Conservation (phyloP, 345 rosid species). For the Eutrema japonicum region DNA sequence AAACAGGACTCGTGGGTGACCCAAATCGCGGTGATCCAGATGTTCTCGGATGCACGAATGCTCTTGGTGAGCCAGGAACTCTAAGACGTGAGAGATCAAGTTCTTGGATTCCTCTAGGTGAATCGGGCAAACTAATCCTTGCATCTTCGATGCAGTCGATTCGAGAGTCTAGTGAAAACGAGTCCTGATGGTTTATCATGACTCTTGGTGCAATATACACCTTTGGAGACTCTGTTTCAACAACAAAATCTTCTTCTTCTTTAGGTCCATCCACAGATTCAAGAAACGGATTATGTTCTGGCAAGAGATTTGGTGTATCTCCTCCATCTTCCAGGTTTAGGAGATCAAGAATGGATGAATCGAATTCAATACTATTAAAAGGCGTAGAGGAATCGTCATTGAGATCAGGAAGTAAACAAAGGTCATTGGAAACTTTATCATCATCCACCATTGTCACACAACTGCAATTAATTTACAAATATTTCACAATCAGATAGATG, state of each 20-base stretch:
- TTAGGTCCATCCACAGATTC: background rate
- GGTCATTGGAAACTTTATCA: constrained; percentile 36
- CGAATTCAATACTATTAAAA: constrained; percentile 23
- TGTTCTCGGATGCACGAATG: constrained; percentile 34
- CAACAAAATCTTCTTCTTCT: constrained; percentile 1
- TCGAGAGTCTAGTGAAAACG: constrained; percentile 34
- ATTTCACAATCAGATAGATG: background rate
- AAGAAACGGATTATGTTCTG: constrained; percentile 34
- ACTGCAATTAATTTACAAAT: constrained; percentile 5
- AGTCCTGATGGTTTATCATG: constrained; percentile 32
- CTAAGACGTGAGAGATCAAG: constrained; percentile 33
- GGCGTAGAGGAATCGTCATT: constrained; percentile 2
- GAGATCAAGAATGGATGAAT: constrained; percentile 38
- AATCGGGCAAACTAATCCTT: constrained; percentile 24
- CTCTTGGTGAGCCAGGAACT: constrained; percentile 46
- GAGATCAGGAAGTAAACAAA: constrained; percentile 29
- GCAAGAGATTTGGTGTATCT: constrained; percentile 23
- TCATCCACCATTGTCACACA: constrained; percentile 30
- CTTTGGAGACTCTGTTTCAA: constrained; percentile 26
- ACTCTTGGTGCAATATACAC: constrained; percentile 41
- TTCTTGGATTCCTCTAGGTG: constrained; percentile 35
- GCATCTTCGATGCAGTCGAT: constrained; percentile 36
- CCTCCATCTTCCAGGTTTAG: constrained; percentile 32
- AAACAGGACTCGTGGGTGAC: constrained; percentile 38
- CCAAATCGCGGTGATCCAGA: constrained; percentile 40